Evolutionary conservation across 169 alveolate genomes (phyloP), one percentile per base, ranked within the genome.

Genomic region (Plasmodium gonderi): DNA sequence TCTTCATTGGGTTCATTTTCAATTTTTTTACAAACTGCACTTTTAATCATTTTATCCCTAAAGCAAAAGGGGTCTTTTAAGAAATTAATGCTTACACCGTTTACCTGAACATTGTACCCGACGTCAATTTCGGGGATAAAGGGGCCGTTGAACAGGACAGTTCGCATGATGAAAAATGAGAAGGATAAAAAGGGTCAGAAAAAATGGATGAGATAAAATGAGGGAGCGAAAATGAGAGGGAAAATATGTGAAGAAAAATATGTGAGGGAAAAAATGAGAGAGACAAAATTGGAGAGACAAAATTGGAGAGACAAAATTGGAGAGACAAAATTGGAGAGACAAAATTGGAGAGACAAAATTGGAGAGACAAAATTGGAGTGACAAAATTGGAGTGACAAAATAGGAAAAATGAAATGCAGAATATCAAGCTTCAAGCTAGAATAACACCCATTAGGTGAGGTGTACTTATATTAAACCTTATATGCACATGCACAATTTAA

Each of bases 51-150:
- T 29, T 47, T 74, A 47, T 83, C 42, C 44, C 92, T 83, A 65
- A 83, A 83, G 83, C 92, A 83, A 72, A 83, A 83, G 12, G 92
- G 92, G 65, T 83, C 77, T 74, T 83, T 83, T 36, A 83, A 33
- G 77, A 83, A 83, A 74, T 83, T 83, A 83, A 83, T 45, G 42
- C 83, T 83, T 20, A 83, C 20, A 38, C 92, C 92, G 40, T 83
- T 83, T 40, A 42, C 78, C 82, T 83, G 82, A 49, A 83, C 82
- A 44, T 83, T 83, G 65, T 83, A 83, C 33, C 92, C 92, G 42
- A 80, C 83, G 38, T 83, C 81, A 68, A 83, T 69, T n/a, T 83
- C 92, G 6, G 92, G 92, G 67, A 83, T 83, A 42, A 38, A 47
- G 54, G 92, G 92, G 23, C 92, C 92, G 26, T 76, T 83, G 26